Evolutionary conservation across 495 filamentous ascomycete genomes (phyloP).

Genomic region (Parachaetomium inaequale): DNA sequence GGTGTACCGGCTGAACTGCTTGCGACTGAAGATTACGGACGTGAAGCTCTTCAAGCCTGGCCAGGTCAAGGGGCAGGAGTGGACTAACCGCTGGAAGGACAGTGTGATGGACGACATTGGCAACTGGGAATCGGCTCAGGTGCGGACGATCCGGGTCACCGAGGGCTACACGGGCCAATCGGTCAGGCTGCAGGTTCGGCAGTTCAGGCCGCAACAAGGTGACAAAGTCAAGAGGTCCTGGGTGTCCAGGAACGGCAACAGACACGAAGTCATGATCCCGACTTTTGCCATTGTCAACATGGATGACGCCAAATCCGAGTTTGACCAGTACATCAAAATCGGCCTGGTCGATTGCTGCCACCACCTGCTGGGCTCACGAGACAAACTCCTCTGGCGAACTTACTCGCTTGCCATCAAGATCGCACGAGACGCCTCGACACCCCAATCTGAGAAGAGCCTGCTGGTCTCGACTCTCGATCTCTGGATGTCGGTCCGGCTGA

Average conservation of each 20-base stretch:
- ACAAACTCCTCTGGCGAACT: conserved; percentile 41
- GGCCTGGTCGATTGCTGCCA: conserved; percentile 40
- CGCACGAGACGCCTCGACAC: conserved; percentile 26
- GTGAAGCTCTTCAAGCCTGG: conserved; percentile 50
- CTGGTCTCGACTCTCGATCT: conserved; percentile 49
- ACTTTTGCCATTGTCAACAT: conserved; percentile 49
- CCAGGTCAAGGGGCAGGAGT: conserved; percentile 48
- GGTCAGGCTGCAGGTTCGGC: conserved; percentile 43
- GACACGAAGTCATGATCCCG: conserved; percentile 38
- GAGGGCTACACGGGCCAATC: conserved; percentile 44
- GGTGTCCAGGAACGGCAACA: conserved; percentile 37
- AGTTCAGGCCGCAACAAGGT: conserved; percentile 46
- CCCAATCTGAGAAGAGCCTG: conserved; percentile 39
- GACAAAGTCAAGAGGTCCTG: conserved; percentile 48
- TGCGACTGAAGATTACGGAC: conserved; percentile 51
- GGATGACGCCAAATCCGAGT: conserved; percentile 41
- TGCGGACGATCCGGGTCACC: conserved; percentile 42
- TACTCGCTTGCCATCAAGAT: conserved; percentile 41
- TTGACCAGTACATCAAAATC: conserved; percentile 43
- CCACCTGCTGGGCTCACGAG: conserved; percentile 34
- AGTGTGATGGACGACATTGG: conserved; percentile 47
- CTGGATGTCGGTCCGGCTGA: conserved; percentile 57
- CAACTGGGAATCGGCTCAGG: conserved; percentile 45
- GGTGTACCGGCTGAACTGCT: conserved; percentile 45
- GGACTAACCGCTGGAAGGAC: conserved; percentile 52